Evolutionary conservation across 2,329 filamentous ascomycete genomes (phyloP), one percentile per base, ranked within the genome.

Genomic region (Aspergillus sp.): DNA sequence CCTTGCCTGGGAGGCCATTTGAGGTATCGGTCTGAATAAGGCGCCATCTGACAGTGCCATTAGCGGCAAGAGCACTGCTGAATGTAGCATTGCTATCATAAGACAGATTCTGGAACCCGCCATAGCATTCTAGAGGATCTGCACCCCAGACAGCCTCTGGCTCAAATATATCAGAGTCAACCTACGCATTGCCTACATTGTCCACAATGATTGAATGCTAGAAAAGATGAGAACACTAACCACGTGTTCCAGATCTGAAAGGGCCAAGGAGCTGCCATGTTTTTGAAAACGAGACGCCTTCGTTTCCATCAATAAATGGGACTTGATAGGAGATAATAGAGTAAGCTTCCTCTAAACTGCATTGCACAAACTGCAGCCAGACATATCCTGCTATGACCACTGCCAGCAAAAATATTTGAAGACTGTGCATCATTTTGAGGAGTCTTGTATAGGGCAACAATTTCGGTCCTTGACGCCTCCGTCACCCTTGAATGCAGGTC

Each of bases 221-320:
- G 36, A 26, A 26, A 39, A 8, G 9, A 9, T 19, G 36, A 28
- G 26, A 5, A 39, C n/a, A 39, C 70, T 57, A 70, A 74, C 77
- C 77, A 75, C 78, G 67, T 46, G 77, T 81, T 49, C 79, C 79
- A 47, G 76, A 73, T 52, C 75, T 73, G 54, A 80, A 81, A 5
- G 78, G 79, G 3, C 78, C 79, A 26, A 81, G 65, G 26, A 78
- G 55, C 44, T 78, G 61, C 77, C 77, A 80, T 29, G 29, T 46
- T n/a, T 48, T 38, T 7, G 62, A 65, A 40, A 68, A 56, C 7
- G 36, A 45, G 27, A 63, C 41, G 19, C 10, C 36, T 29, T 41
- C 33, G 9, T 32, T 29, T 32, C 33, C 12, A 7, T 29, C 12
- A 7, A 27, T 34, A n/a, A 52, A 45, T 30, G 44, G 43, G 29